These are phyloP conservation scores for Penicillium bovifimosum DNA, from an alignment of 495 filamentous ascomycete species.

Conservation along the genomic window DNA sequence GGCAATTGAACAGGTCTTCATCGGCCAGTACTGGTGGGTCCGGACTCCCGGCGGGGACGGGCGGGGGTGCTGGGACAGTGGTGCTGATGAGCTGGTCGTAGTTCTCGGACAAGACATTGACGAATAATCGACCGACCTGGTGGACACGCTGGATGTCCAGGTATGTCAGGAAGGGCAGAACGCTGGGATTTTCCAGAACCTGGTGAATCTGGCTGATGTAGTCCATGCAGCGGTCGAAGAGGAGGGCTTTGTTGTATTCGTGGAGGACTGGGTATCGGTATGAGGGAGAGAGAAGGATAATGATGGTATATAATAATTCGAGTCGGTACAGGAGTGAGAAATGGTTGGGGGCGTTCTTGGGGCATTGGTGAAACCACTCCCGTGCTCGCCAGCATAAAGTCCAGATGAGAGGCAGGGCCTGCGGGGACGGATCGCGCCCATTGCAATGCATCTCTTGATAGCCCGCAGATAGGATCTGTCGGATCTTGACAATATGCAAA, in stretches of 20 bases:
- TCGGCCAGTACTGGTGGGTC: slow-evolving; percentile 32
- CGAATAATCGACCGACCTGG: slow-evolving; percentile 32
- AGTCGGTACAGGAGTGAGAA: slow-evolving; percentile 69
- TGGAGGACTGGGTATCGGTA: slow-evolving; percentile 57
- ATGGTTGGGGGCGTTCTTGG: slow-evolving; percentile 49
- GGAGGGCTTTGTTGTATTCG: slow-evolving; percentile 63
- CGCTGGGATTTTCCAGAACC: slow-evolving; percentile 28
- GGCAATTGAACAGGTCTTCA: slow-evolving; percentile 35
- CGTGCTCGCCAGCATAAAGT: slow-evolving; percentile 58
- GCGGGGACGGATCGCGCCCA: slow-evolving; percentile 54
- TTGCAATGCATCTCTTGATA: slow-evolving; percentile 79
- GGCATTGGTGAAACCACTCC: slow-evolving; percentile 60
- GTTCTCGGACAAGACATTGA: slow-evolving; percentile 28
- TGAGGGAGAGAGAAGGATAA: slow-evolving; percentile 75
- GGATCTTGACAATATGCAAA: slow-evolving; percentile 66
- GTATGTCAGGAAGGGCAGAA: slow-evolving; percentile 31
- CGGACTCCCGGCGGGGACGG: slow-evolving; percentile 31
- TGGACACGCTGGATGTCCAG: slow-evolving; percentile 39
- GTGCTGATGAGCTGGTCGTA: slow-evolving; percentile 34
- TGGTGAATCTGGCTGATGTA: slow-evolving; percentile 50
- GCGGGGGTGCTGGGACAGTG: slow-evolving; percentile 27
- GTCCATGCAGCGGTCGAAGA: slow-evolving; percentile 75
- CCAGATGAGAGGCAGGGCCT: slow-evolving; percentile 56
- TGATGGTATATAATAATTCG: slow-evolving; percentile 77
- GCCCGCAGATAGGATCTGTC: slow-evolving; percentile 70